Evolutionary conservation across 192 early-diverging fungal genomes (phyloP).

Genomic region (Piromyces sp.): DNA sequence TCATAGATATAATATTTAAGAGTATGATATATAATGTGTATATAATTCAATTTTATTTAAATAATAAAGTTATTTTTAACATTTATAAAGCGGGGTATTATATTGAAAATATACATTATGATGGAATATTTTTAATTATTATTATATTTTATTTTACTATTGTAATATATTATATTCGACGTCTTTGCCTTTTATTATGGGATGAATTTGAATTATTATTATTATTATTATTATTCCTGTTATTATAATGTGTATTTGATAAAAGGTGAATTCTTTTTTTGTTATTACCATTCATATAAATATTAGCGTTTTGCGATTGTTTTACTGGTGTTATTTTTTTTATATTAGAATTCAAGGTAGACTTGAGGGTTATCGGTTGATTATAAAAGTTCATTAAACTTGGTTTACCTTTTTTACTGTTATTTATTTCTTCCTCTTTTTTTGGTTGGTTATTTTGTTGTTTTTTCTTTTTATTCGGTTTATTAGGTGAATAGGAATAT

Average conservation of each 20-base stretch:
- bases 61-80: too few species aligned
- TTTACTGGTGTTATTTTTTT: background rate
- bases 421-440: background rate
- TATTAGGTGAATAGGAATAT: too few species aligned
- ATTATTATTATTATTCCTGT: background rate
- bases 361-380: background rate
- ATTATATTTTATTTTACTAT: too few species aligned
- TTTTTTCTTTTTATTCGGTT: background rate
- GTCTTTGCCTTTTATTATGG: background rate
- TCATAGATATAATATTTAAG: too few species aligned
- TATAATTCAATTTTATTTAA: too few species aligned
- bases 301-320: background rate
- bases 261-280: background rate
- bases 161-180: too few species aligned
- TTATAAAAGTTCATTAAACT: background rate
- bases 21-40: too few species aligned
- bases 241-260: background rate
- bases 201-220: background rate
- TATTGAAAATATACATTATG: too few species aligned
- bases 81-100: too few species aligned
- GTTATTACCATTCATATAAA: too few species aligned
- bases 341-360: background rate
- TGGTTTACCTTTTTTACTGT: background rate
- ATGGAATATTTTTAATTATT: too few species aligned
- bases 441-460: background rate